Evolutionary conservation across 805 yeast species (phyloP).

Genomic region (Wickerhamiella sorbophila): DNA sequence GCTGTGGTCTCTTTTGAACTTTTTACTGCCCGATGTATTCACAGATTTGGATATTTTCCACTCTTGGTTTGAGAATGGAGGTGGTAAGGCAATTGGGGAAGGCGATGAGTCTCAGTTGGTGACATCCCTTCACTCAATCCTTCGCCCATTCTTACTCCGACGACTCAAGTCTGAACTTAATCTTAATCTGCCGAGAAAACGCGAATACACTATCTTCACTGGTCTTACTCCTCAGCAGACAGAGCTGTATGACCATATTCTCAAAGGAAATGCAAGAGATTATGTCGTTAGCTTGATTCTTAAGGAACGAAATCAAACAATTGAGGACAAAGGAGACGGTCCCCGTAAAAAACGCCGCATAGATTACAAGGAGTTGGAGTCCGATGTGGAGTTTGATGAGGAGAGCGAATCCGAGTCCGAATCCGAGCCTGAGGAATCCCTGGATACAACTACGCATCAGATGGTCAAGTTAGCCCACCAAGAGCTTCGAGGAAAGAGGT

Average conservation of each 20-base stretch:
- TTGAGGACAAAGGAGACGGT: background rate
- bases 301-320: constrained; percentile 8
- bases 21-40: constrained; percentile 83
- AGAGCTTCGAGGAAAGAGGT: constrained; percentile 36
- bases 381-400: background rate
- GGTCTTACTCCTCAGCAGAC: constrained; percentile 51
- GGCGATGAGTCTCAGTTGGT: constrained; percentile 49
- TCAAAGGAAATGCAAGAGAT: constrained; percentile 28
- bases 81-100: constrained; percentile 40
- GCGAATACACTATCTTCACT: constrained; percentile 73
- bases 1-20: constrained; percentile 82
- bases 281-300: constrained; percentile 20
- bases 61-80: constrained; percentile 71
- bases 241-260: constrained; percentile 39
- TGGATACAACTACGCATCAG: constrained; percentile 7
- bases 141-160: constrained; percentile 76
- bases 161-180: constrained; percentile 66
- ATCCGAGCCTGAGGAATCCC: constrained; percentile 4
- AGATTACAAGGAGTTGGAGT: background rate
- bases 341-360: background rate
- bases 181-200: constrained; percentile 63
- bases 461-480: constrained; percentile 20
- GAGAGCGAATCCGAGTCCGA: constrained; percentile 1
- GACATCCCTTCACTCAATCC: constrained; percentile 66
- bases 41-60: constrained; percentile 81